phyloP scores from a whole-genome alignment of 2,329 filamentous ascomycete genomes.

The Colletotrichum liaoningense region DNA sequence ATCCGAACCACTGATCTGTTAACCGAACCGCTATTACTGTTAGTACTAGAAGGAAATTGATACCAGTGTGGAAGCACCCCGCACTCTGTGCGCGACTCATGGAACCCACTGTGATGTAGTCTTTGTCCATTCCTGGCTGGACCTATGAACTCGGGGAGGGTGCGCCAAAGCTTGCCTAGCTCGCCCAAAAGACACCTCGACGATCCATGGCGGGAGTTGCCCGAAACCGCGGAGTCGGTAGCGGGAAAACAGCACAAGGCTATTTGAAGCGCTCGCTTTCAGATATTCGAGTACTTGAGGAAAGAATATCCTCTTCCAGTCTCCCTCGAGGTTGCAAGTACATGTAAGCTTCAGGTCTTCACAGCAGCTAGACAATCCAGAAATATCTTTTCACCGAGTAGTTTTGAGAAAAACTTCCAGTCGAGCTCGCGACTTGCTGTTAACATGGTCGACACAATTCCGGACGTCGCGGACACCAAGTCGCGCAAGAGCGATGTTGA shows the following conservation, averaged over 20 bases:
- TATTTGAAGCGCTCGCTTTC: not conserved
- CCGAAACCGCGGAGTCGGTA: constrained; percentile 8
- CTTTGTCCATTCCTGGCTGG: not conserved
- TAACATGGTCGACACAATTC: constrained; percentile 7
- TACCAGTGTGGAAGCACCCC: constrained; percentile 6
- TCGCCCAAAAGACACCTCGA: not conserved
- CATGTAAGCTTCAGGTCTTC: not conserved
- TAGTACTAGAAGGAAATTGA: too few relatives aligned
- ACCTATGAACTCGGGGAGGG: not conserved
- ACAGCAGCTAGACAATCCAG: not conserved
- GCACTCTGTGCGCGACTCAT: not conserved
- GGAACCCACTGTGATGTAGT: not conserved
- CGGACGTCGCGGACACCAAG: not conserved
- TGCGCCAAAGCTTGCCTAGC: constrained; percentile 11
- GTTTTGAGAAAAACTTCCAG: not conserved
- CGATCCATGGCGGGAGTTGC: constrained; percentile 14
- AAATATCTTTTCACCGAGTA: not conserved
- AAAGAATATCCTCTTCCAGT: not conserved
- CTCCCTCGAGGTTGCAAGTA: not conserved
- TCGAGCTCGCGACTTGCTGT: not conserved
- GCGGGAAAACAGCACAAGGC: not conserved
- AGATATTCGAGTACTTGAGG: not conserved
- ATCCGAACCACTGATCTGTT: too few relatives aligned
- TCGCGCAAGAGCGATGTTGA: constrained; percentile 33
- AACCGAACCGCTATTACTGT: too few relatives aligned